Evolutionary conservation across 2,329 filamentous ascomycete genomes (phyloP).

Genomic region (Shiraia sp.): DNA sequence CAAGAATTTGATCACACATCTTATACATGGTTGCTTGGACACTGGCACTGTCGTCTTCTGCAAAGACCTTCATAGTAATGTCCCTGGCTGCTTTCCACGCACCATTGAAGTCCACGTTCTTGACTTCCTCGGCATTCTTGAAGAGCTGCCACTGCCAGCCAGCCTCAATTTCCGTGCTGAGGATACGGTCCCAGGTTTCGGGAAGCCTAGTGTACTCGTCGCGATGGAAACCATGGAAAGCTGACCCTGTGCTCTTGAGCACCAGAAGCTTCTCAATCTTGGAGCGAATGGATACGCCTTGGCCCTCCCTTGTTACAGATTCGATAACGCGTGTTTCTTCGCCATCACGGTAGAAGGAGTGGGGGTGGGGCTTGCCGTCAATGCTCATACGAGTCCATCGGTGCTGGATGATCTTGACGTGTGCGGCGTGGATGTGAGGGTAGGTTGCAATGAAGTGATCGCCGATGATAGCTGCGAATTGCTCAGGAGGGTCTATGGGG

Average conservation of each 20-base stretch:
- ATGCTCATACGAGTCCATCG: conserved; percentile 89
- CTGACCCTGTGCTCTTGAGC: conserved; percentile 93
- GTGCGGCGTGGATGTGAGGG: conserved; percentile 81
- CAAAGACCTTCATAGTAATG: conserved; percentile 91
- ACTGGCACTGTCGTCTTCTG: conserved; percentile 85
- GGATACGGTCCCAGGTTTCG: conserved; percentile 92
- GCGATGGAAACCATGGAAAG: conserved; percentile 91
- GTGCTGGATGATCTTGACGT: conserved; percentile 81
- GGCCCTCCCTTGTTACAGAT: conserved; percentile 66
- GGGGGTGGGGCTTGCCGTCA: conserved; percentile 87
- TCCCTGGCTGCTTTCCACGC: conserved; percentile 77
- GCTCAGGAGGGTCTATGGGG: conserved; percentile 89
- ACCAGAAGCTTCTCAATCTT: conserved; percentile 82
- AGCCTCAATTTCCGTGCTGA: conserved; percentile 90
- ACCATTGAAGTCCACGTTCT: conserved; percentile 70
- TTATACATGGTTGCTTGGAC: conserved; percentile 99
- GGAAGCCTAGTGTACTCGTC: conserved; percentile 91
- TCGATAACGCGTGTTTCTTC: conserved; percentile 85
- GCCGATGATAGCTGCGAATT: conserved; percentile 83
- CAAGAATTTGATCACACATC: conserved; percentile 88
- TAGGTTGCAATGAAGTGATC: conserved; percentile 89
- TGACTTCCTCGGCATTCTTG: conserved; percentile 67
- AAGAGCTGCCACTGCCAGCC: conserved; percentile 85
- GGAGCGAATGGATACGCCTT: conserved; percentile 75
- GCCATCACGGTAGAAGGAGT: conserved; percentile 91